phyloP scores from a whole-genome alignment of 305 asterid genomes.

The Fraxinus dipetala region DNA sequence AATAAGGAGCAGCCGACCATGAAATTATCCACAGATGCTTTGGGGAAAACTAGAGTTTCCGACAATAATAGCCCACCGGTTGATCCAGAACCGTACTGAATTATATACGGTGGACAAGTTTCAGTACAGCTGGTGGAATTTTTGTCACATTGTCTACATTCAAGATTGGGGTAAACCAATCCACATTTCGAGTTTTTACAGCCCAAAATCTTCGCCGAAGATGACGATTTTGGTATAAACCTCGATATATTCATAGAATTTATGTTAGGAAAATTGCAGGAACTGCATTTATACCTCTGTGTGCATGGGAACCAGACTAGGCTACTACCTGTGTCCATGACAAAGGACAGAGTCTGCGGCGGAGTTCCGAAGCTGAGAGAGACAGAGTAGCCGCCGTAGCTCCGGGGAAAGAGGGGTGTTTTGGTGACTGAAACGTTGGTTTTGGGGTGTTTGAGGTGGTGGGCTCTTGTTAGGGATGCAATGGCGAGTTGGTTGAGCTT shows the following conservation, averaged over 20 bases:
- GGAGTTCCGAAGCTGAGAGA: constrained; percentile 54
- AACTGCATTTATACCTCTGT: constrained; percentile 31
- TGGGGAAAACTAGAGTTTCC: constrained; percentile 31
- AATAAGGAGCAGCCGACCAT: constrained; percentile 44
- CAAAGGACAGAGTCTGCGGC: constrained; percentile 41
- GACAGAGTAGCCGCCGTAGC: constrained; percentile 51
- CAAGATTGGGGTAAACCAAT: constrained; percentile 29
- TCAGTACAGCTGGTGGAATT: constrained; percentile 27
- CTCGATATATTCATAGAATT: constrained; percentile 20
- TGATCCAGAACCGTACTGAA: constrained; percentile 51
- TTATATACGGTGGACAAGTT: constrained; percentile 41
- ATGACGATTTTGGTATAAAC: constrained; percentile 40
- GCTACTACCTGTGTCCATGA: constrained; percentile 65
- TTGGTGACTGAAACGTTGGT: constrained; percentile 26
- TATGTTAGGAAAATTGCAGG: constrained; percentile 34
- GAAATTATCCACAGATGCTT: constrained; percentile 26
- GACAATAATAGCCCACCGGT: constrained; percentile 40
- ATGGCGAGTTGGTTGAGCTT: constrained; percentile 38
- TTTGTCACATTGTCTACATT: constrained; percentile 28
- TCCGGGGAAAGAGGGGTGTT: constrained; percentile 37
- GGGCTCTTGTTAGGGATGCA: constrained; percentile 45
- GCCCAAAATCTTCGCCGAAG: constrained; percentile 38
- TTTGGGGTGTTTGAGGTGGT: constrained; percentile 44
- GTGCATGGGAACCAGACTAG: constrained; percentile 63
- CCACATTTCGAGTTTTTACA: constrained; percentile 45